phyloP scores from a whole-genome alignment of 805 yeast species.

The Lipomyces lipofer region DNA sequence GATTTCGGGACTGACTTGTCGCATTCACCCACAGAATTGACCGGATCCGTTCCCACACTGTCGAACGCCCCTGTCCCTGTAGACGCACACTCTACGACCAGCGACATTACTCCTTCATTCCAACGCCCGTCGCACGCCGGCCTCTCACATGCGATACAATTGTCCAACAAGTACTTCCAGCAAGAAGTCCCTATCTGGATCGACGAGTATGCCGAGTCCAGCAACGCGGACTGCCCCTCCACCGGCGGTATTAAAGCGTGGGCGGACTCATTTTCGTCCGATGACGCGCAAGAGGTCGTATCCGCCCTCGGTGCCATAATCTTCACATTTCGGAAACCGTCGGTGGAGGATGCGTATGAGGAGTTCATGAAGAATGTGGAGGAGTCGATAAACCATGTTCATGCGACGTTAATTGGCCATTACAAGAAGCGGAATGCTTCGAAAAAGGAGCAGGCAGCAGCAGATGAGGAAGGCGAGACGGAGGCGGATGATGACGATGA shows the following conservation, averaged over 20 bases:
- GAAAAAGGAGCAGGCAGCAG: constrained; percentile 36
- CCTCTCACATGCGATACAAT: constrained; percentile 31
- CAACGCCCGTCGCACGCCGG: constrained; percentile 36
- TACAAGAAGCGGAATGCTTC: constrained; percentile 5
- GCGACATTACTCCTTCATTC: background rate
- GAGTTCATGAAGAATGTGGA: constrained; percentile 11
- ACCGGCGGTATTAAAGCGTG: constrained; percentile 36
- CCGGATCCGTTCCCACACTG: constrained; percentile 33
- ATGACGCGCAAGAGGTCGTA: constrained; percentile 42
- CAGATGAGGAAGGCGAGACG: constrained; percentile 25
- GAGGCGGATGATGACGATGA: constrained; percentile 33
- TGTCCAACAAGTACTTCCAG: constrained; percentile 41
- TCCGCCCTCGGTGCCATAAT: constrained; percentile 43
- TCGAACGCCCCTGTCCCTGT: too few relatives aligned
- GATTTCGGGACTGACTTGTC: background rate
- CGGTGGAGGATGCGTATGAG: constrained; percentile 15
- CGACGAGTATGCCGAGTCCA: constrained; percentile 37
- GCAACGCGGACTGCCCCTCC: background rate
- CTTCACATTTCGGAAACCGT: constrained; percentile 34
- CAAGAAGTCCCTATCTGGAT: constrained; percentile 40
- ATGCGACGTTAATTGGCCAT: constrained; percentile 12
- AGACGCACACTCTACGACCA: background rate
- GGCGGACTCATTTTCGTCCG: constrained; percentile 38
- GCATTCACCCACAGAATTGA: constrained; percentile 34
- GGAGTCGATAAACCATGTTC: constrained; percentile 23